A percentile compares a stretch with the other conserved stretches of the same genome.
Conservation (phyloP, 495 filamentous ascomycete genomes). For the Penicillium cataractarum region DNA sequence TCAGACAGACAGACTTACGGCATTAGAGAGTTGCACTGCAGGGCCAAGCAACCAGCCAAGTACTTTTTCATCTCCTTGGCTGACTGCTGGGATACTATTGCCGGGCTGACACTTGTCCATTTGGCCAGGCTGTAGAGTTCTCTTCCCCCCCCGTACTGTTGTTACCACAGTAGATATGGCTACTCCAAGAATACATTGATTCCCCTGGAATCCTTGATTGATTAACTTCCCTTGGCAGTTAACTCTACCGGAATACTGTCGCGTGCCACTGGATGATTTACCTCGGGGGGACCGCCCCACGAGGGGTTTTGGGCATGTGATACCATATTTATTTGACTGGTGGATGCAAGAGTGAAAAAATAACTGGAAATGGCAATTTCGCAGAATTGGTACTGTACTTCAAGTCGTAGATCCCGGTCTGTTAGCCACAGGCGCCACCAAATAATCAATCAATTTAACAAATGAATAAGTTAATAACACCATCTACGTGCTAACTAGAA, state of each 20-base stretch:
- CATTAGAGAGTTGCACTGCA: slow-evolving; percentile 23
- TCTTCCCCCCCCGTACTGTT: neutral
- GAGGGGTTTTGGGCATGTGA: slow-evolving; percentile 25
- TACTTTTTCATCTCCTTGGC: neutral
- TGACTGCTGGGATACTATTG: neutral
- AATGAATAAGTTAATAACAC: no score
- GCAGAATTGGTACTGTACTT: no score
- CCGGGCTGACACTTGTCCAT: neutral
- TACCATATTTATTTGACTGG: neutral
- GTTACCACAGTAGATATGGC: no score
- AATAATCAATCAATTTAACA: neutral
- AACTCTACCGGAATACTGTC: slow-evolving; percentile 3
- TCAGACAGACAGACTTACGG: neutral
- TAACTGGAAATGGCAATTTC: slow-evolving; percentile 14
- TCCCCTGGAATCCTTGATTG: no score
- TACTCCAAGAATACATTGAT: no score
- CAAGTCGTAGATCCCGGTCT: slow-evolving; percentile 10
- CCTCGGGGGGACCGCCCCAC: slow-evolving; percentile 11
- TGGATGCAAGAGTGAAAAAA: neutral
- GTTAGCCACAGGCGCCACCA: slow-evolving; percentile 5
- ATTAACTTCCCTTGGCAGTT: neutral
- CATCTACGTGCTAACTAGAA: neutral
- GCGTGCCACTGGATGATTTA: slow-evolving; percentile 26
- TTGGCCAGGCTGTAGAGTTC: neutral
- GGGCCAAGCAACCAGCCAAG: neutral